Evolutionary conservation across 108 stramenopile genomes (phyloP).

Genomic region (Cyclotella distinguenda): DNA sequence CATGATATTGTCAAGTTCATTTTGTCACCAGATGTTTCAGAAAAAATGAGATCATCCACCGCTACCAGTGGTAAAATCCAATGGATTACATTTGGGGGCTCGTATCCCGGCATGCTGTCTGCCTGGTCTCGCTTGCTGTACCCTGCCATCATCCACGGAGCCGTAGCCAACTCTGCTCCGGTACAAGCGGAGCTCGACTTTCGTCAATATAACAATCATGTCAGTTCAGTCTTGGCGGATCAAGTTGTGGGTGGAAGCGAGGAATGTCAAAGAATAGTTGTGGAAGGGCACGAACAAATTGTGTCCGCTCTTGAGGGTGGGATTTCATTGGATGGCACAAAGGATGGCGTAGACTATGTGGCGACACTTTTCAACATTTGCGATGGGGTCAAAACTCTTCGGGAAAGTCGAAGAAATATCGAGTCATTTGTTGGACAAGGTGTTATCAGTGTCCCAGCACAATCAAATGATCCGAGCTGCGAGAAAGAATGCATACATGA

Average conservation of each 20-base stretch:
- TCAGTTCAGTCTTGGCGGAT: constrained; percentile 62
- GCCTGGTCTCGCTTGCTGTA: constrained; percentile 81
- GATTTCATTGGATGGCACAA: not conserved
- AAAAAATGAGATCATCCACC: constrained; percentile 6
- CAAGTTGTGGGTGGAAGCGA: constrained; percentile 71
- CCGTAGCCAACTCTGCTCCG: constrained; percentile 85
- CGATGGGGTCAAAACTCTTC: constrained; percentile 45
- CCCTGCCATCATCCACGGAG: constrained; percentile 78
- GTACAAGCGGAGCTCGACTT: constrained; percentile 79
- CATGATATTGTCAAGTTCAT: constrained; percentile 80
- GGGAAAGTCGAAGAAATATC: constrained; percentile 50
- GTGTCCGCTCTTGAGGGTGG: constrained; percentile 18
- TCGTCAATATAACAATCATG: constrained; percentile 72
- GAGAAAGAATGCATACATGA: constrained; percentile 54
- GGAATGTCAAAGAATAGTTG: constrained; percentile 63
- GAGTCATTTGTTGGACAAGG: constrained; percentile 82
- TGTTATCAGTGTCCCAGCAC: constrained; percentile 71
- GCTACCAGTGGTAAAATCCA: not conserved
- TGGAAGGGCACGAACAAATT: constrained; percentile 66
- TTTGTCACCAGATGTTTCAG: constrained; percentile 15
- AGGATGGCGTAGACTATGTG: constrained; percentile 25
- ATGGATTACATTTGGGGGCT: constrained; percentile 89
- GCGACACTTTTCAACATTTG: constrained; percentile 77
- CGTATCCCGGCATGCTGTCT: constrained; percentile 87
- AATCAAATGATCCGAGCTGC: constrained; percentile 89